Conservation (phyloP, 2,329 filamentous ascomycete species). For the Arthrobotrys pseudoclavata region DNA sequence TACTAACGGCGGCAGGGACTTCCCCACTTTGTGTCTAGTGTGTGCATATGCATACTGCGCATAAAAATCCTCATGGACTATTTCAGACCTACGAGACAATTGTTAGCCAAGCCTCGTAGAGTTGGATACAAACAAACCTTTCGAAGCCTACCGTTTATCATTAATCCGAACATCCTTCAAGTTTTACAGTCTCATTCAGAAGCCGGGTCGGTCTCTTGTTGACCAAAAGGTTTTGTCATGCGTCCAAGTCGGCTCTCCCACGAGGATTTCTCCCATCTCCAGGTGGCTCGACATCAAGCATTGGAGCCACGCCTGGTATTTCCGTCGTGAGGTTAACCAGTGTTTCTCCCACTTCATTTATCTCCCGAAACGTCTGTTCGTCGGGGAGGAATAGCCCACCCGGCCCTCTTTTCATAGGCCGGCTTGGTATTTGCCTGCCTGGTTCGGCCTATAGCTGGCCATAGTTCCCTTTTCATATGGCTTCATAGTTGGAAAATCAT, state of each 20-base stretch:
- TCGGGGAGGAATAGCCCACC: conserved; percentile 20
- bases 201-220: background rate
- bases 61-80: conserved; percentile 28
- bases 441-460: too few species aligned
- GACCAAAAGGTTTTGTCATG: background rate
- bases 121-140: background rate
- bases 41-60: conserved; percentile 12
- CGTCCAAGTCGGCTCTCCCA: background rate
- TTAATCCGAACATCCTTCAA: background rate
- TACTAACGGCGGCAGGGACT: conserved; percentile 34
- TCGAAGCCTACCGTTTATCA: background rate
- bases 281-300: background rate
- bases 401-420: conserved; percentile 14
- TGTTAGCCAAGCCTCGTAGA: background rate
- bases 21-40: background rate
- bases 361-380: background rate
- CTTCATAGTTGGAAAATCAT: background rate
- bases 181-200: background rate
- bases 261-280: background rate
- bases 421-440: background rate
- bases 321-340: conserved; percentile 9
- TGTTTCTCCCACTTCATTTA: background rate
- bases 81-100: conserved; percentile 19
- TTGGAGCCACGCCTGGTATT: background rate
- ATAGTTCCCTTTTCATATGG: background rate